Evolutionary conservation across 176 grass and related monocot genomes (phyloP).

Genomic region (Stipa capillata): DNA sequence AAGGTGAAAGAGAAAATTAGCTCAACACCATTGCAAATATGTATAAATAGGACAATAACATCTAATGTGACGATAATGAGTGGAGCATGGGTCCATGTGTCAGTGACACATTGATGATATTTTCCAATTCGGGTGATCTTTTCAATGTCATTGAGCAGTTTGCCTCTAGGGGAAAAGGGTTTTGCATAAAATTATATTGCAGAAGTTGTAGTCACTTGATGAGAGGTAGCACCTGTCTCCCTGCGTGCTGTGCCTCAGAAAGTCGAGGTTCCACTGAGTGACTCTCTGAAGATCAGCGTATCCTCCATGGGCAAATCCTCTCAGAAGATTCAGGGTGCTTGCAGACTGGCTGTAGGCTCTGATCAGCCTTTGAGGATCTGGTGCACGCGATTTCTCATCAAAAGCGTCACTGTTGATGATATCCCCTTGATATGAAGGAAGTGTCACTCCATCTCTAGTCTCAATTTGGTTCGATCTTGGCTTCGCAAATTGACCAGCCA

Average conservation of each 20-base stretch:
- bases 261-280: constrained; percentile 46
- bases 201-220: not conserved
- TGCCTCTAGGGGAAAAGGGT: not conserved
- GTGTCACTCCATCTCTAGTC: constrained; percentile 30
- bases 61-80: not conserved
- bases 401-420: constrained; percentile 41
- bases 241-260: constrained; percentile 22
- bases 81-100: not conserved
- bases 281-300: constrained; percentile 40
- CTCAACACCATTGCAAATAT: not conserved
- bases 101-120: not conserved
- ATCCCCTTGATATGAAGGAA: constrained; percentile 46
- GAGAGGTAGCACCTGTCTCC: constrained; percentile 28
- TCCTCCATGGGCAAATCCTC: constrained; percentile 36
- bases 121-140: not conserved
- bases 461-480: constrained; percentile 39
- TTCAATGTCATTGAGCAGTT: not conserved
- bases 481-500: constrained; percentile 51
- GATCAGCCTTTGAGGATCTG: constrained; percentile 38
- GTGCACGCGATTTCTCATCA: constrained; percentile 33
- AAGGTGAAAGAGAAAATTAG: not conserved
- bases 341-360: constrained; percentile 42
- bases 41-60: not conserved
- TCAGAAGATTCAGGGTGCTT: constrained; percentile 42
- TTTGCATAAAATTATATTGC: not conserved